Conservation (phyloP, 371 early-diverging fungal genomes). For the Mucor sp. region DNA sequence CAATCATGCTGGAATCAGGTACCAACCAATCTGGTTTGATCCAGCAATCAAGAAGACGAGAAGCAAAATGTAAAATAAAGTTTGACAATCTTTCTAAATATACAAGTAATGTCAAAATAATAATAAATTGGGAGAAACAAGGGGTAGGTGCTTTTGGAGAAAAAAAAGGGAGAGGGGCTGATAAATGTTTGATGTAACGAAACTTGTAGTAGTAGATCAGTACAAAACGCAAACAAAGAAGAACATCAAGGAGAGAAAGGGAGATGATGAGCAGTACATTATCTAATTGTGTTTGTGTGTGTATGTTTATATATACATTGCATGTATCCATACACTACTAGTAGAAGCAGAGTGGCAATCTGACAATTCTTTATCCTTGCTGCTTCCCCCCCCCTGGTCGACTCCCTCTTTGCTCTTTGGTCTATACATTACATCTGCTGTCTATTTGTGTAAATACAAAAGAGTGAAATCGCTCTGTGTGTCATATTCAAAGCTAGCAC, state of each 20-base stretch:
- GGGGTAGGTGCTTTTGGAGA: not conserved
- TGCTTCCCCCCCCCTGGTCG: not conserved
- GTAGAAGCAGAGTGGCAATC: not conserved
- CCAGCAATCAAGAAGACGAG: not conserved
- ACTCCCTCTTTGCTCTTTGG: not conserved
- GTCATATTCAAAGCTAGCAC: not conserved
- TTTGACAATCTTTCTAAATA: constrained; percentile 1
- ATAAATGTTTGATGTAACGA: not conserved
- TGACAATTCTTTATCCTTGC: not conserved
- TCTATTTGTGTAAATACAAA: not conserved
- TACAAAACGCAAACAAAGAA: constrained; percentile 1
- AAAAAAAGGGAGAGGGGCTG: not conserved
- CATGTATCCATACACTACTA: too few species aligned
- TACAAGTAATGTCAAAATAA: not conserved
- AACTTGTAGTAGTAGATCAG: not conserved
- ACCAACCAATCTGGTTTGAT: not conserved
- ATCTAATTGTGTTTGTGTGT: not conserved
- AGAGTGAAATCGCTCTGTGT: not conserved
- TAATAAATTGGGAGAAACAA: not conserved
- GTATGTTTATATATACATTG: not conserved
- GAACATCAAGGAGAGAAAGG: not conserved
- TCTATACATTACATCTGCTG: not conserved
- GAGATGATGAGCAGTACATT: constrained; percentile 3
- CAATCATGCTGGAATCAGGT: not conserved
- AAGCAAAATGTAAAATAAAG: not conserved